Base-by-base conservation (phyloP, 2,329 filamentous ascomycete species). In the Calonectria hongkongensis region DNA sequence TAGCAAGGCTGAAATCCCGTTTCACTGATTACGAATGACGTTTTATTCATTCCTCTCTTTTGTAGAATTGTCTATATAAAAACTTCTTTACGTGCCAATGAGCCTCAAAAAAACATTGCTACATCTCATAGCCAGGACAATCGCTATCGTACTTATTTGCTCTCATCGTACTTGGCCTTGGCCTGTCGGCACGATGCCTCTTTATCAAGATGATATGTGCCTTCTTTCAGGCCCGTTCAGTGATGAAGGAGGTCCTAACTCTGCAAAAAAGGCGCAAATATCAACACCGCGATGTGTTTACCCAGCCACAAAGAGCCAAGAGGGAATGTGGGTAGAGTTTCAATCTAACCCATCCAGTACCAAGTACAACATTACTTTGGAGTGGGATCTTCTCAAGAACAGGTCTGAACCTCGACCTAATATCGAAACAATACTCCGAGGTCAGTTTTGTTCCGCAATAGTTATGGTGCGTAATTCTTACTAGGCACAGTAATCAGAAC, bases 141-240 rank as follows among this genome's bases (percentile, higher is more conserved):
- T 10, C 6, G 9, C 8, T 18, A 8, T 21, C 18, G 21, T 47
- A 5, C 8, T 15, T 28, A 50, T 12, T 21, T 12, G n/a, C 16
- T 33, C 27, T 18, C 10, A 5, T 33, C 2, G 15, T 9, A 8
- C 15, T 33, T 27, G 15, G 13, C 25, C 21, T 16, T 50, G 25
- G 47, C n/a, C 8, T 25, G 4, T 21, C 8, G n/a, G 45, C 27
- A 54, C 16, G 13, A 54, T 54, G 50, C 16, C n/a, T 8, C 27
- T 54, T 10, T 54, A 33, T 54, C 50, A 54, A 33, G 50, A 33
- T 54, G 50, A 54, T 16, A 54, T 54, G 50, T 54, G 50, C 50
- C 50, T 54, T 9, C 50, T 54, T 18, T 54, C 50, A 10, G 50
- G 50, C 27, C 50, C 50, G 9, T 47, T 21, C 12, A 27, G 27